These are phyloP conservation scores for Capsicum chinense DNA, from an alignment of 257 asterid species.

Conservation along the genomic window DNA sequence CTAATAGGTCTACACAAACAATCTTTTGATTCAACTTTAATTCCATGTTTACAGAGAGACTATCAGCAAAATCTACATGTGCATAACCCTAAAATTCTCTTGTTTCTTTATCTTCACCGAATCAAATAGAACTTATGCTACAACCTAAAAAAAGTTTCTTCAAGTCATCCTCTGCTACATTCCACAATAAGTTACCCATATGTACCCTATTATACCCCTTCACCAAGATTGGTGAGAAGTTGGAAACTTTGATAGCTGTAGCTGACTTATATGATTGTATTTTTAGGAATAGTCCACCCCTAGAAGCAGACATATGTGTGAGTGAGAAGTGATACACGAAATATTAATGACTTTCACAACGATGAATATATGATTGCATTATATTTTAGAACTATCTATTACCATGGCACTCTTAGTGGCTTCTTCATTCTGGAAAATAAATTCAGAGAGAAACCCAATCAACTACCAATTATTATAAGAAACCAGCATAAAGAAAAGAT, in stretches of 20 bases:
- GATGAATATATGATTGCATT: slow-evolving; percentile 32
- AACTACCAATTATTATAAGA: neutral
- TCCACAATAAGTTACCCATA: slow-evolving; percentile 87
- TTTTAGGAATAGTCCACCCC: slow-evolving; percentile 91
- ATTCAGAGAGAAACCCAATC: slow-evolving; percentile 27
- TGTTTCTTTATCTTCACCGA: slow-evolving; percentile 85
- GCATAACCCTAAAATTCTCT: slow-evolving; percentile 87
- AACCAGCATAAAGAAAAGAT: neutral
- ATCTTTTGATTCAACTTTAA: slow-evolving; percentile 74
- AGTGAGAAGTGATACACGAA: neutral
- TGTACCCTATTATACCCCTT: slow-evolving; percentile 90
- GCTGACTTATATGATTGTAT: slow-evolving; percentile 75
- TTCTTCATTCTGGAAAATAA: slow-evolving; percentile 75
- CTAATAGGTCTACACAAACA: neutral
- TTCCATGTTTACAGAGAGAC: slow-evolving; percentile 59
- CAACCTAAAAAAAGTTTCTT: slow-evolving; percentile 64
- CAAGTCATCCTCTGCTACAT: slow-evolving; percentile 78
- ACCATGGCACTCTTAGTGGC: slow-evolving; percentile 92
- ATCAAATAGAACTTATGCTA: slow-evolving; percentile 63
- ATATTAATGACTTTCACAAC: neutral
- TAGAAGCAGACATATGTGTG: slow-evolving; percentile 33
- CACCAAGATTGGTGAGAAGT: slow-evolving; percentile 63
- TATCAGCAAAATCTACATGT: slow-evolving; percentile 79
- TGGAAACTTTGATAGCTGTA: slow-evolving; percentile 53
- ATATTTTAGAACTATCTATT: slow-evolving; percentile 94